phyloP scores from a whole-genome alignment of 768 basidiomycete species.

The Termitomyces sp. region DNA sequence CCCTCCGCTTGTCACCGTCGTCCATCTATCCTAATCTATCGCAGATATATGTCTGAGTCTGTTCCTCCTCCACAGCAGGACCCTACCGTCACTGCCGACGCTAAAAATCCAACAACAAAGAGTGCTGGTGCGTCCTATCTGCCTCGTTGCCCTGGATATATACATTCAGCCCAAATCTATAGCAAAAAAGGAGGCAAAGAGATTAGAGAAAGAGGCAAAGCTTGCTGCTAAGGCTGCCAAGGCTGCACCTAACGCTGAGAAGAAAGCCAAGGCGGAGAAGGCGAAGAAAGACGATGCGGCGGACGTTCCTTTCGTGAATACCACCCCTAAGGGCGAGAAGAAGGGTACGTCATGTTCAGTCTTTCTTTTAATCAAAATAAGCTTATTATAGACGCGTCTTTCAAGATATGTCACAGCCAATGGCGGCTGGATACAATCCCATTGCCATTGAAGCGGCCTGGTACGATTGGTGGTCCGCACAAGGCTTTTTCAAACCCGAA shows the following conservation, averaged over 20 bases:
- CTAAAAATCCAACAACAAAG: constrained; percentile 36
- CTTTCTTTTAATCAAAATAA: background rate
- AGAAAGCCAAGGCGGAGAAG: constrained; percentile 75
- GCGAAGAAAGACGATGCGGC: constrained; percentile 66
- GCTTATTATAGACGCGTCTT: constrained; percentile 2
- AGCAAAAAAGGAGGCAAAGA: constrained; percentile 88
- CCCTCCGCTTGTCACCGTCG: background rate
- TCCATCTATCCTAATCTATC: constrained; percentile 3
- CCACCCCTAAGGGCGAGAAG: constrained; percentile 87
- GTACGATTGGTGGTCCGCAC: constrained; percentile 96
- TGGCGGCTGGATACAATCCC: constrained; percentile 94
- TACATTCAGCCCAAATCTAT: background rate
- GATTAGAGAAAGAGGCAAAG: constrained; percentile 76
- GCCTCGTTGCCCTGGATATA: background rate
- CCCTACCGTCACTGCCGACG: constrained; percentile 17
- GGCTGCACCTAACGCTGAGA: constrained; percentile 45
- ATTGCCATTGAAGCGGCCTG: constrained; percentile 92
- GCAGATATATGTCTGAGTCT: constrained; percentile 9
- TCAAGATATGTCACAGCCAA: constrained; percentile 79
- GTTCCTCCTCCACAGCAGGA: constrained; percentile 2
- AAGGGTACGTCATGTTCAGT: constrained; percentile 59
- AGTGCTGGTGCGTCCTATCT: constrained; percentile 30
- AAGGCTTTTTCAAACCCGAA: constrained; percentile 85
- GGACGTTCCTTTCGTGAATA: constrained; percentile 79
- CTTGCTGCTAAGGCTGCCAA: constrained; percentile 67